Conservation (phyloP, 352 stramenopile genomes). For the Pythium folliculosum region DNA sequence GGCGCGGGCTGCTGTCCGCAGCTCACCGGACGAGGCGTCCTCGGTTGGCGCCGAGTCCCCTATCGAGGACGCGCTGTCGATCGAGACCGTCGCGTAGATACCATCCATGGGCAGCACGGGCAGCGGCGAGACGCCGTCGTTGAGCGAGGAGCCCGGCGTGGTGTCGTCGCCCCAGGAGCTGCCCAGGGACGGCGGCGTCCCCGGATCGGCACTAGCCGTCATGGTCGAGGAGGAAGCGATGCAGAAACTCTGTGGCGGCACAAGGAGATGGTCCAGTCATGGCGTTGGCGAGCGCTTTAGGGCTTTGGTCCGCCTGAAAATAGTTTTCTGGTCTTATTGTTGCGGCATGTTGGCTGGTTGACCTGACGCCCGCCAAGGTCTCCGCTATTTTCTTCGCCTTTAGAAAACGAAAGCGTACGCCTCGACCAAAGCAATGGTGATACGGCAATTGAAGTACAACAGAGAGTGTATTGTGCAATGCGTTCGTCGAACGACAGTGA, state of each 20-base stretch:
- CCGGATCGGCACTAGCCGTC: neutral
- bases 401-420: too few relatives aligned
- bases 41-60: neutral
- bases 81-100: constrained; percentile 3
- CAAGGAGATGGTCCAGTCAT: neutral
- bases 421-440: too few relatives aligned
- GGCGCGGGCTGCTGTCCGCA: neutral
- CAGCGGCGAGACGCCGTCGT: neutral
- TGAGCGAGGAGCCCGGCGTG: neutral
- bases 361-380: too few relatives aligned
- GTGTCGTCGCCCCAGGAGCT: constrained; percentile 9
- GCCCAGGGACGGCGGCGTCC: neutral
- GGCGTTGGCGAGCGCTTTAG: neutral
- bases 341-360: too few relatives aligned
- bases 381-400: too few relatives aligned
- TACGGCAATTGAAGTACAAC: neutral
- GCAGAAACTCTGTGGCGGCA: neutral
- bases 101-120: neutral
- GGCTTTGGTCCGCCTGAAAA: neutral
- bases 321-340: too few relatives aligned
- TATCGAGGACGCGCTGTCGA: neutral
- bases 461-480: neutral
- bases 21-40: neutral
- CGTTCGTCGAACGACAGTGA: neutral
- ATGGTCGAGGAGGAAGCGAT: neutral